These are phyloP conservation scores for Crepidotus variabilis DNA, from an alignment of 768 basidiomycete genomes.

Conservation along the genomic window DNA sequence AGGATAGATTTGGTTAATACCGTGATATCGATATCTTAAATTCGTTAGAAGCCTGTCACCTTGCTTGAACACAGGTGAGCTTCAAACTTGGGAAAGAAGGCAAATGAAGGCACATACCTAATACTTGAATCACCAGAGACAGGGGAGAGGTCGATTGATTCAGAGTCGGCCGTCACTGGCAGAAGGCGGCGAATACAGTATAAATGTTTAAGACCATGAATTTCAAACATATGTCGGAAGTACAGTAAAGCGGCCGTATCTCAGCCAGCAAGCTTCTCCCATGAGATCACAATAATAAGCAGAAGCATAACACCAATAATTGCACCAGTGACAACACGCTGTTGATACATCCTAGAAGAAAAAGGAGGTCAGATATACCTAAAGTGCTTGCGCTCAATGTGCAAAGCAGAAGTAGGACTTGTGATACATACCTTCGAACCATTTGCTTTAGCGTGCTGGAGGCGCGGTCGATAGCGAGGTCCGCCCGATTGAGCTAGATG, in stretches of 20 bases:
- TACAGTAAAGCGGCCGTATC: background rate
- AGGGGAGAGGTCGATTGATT: too few species aligned
- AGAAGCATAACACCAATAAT: slow-evolving; percentile 85
- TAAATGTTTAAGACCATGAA: too few species aligned
- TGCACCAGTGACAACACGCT: slow-evolving; percentile 80
- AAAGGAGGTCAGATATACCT: slow-evolving; percentile 1
- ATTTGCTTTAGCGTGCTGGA: slow-evolving; percentile 91
- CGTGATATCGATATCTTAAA: too few species aligned
- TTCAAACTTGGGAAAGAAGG: too few species aligned
- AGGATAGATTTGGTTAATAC: too few species aligned
- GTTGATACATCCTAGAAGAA: slow-evolving; percentile 88
- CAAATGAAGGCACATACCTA: too few species aligned
- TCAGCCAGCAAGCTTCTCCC: slow-evolving; percentile 54
- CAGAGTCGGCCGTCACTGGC: too few species aligned
- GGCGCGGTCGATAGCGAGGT: slow-evolving; percentile 86
- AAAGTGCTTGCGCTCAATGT: background rate
- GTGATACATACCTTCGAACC: slow-evolving; percentile 76
- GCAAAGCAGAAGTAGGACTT: background rate
- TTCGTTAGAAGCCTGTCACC: too few species aligned
- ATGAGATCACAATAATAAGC: slow-evolving; percentile 77
- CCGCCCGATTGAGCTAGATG: slow-evolving; percentile 75
- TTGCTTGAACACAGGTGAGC: too few species aligned
- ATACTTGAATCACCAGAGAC: too few species aligned
- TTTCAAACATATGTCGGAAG: background rate
- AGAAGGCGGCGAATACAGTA: too few species aligned